Evolutionary conservation across 2,329 filamentous ascomycete species (phyloP).

Genomic region (Pyrenophora seminiperda): DNA sequence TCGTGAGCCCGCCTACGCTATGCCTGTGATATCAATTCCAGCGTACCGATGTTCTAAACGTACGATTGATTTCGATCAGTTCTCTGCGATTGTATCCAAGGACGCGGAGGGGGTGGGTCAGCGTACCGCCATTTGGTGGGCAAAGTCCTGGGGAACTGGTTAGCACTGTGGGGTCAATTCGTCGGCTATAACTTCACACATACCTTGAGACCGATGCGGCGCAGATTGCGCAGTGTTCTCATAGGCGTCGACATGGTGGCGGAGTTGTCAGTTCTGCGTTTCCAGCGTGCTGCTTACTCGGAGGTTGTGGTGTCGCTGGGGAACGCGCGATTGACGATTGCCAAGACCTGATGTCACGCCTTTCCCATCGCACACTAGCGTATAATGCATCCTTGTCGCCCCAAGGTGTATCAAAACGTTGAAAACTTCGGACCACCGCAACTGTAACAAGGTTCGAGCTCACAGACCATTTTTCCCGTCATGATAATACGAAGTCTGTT

Average conservation of each 20-base stretch:
- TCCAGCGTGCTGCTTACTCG: conserved; percentile 18
- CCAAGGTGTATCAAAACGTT: conserved; percentile 29
- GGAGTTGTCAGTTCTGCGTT: conserved; percentile 18
- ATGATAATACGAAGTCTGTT: conserved; percentile 45
- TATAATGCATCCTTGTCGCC: conserved; percentile 11
- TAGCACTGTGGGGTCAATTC: conserved; percentile 28
- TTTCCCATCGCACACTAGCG: conserved; percentile 15
- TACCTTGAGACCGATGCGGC: conserved; percentile 88
- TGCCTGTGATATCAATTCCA: not conserved
- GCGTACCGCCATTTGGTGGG: conserved; percentile 88
- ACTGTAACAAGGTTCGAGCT: conserved; percentile 23
- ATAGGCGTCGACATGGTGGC: conserved; percentile 85
- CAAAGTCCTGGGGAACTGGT: conserved; percentile 71
- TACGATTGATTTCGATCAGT: conserved; percentile 33
- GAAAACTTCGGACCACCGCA: not conserved
- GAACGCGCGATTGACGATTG: conserved; percentile 27
- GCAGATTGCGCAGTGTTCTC: conserved; percentile 84
- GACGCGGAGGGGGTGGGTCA: conserved; percentile 25
- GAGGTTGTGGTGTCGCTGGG: conserved; percentile 22
- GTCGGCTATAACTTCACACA: conserved; percentile 24
- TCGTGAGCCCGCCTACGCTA: conserved; percentile 32
- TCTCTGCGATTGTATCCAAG: conserved; percentile 25
- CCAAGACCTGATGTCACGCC: conserved; percentile 23
- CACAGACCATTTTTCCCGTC: conserved; percentile 3
- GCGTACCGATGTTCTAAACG: conserved; percentile 48